Evolutionary conservation across 2,329 filamentous ascomycete species (phyloP), one percentile per base, ranked within the genome.

Genomic region (Rhinocladiella similis): DNA sequence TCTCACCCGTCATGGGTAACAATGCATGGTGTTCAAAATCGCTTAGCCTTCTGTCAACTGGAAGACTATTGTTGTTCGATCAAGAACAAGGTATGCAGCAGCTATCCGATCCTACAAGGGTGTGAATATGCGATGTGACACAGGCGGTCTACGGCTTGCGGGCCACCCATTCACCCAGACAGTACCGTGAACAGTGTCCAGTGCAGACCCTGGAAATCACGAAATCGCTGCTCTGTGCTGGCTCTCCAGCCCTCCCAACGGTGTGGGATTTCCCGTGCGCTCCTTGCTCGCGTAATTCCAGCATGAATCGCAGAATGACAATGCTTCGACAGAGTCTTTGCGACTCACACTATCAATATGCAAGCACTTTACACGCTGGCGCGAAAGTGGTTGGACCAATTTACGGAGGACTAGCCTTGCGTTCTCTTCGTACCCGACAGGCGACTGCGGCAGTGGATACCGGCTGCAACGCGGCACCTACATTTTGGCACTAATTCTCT

Each of bases 51-150:
- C 43, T 46, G 43, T 29, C 43, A 53, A 5, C n/a, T 39, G 36
- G 20, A 10, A 18, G 25, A 25, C 41, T 25, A 47, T 47, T n/a
- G 50, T 48, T 20, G 47, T 57, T 18, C 27, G 43, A 54, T 54
- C 47, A 52, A 54, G 48, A 50, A 39, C 41, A 47, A 51, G 42
- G 41, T 54, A 27, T 25, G 41, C 47, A 48, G 51, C 51, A 50
- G 16, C 16, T 38, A 54, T 35, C 56, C 51, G 51, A 47, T 42
- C 39, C 19, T 41, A 29, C 47, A 36, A 49, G 33, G 38, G 22
- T 45, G 13, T 57, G 42, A 19, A 14, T n/a, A 10, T 10, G 35
- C 27, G 25, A 45, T 42, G 45, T 27, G 33, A 41, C 22, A 46
- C 43, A 46, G 25, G 43, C n/a, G 6, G 19, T 46, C 19, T 14